Base-by-base conservation (phyloP, 2,329 filamentous ascomycete genomes). In the Ilyonectria destructans region DNA sequence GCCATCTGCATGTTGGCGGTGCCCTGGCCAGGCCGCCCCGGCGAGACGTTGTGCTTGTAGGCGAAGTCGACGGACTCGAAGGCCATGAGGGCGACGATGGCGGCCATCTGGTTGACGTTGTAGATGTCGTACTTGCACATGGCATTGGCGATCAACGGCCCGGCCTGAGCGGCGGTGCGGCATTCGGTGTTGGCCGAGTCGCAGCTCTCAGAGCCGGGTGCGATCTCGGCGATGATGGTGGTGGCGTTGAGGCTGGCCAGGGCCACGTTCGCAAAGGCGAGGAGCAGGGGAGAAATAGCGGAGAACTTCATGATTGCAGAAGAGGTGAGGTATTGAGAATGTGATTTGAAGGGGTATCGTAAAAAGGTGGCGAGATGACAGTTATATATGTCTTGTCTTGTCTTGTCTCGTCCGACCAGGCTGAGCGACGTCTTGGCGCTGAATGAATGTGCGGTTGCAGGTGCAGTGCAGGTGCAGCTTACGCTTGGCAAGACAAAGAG, bases 51-150 rank as follows among this genome's bases (percentile, higher is more conserved):
- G 79, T 85, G 87, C 80, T 91, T 93, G 86, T 89, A 95, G 75
- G 88, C 85, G 82, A 95, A 93, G 69, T 91, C 86, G 23, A 65
- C 89, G 2, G 88, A 90, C 82, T 97, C 94, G 77, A 90, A 91
- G 12, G 91, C 88, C 83, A 93, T 92, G 76, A 94, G 84, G 13
- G 90, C 85, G 49, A 96, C 77, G 17, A 95, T 80, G 23, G 91
- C 93, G 7, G 93, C 93, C 77, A 92, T 90, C 73, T 92, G 88
- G 23, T 85, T 87, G 23, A 82, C 80, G 37, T 79, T 79, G 55
- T 81, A 85, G 73, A 95, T 82, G 3, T 79, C 71, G 83, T 93
- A 92, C 12, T 84, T 80, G 19, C 75, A 64, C 79, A 95, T 90
- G 40, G 88, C 86, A 7, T 81, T 71, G 75, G 83, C 82, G 68